phyloP scores from a whole-genome alignment of 129 eudicot genomes.

The Ambrosia artemisiifolia region DNA sequence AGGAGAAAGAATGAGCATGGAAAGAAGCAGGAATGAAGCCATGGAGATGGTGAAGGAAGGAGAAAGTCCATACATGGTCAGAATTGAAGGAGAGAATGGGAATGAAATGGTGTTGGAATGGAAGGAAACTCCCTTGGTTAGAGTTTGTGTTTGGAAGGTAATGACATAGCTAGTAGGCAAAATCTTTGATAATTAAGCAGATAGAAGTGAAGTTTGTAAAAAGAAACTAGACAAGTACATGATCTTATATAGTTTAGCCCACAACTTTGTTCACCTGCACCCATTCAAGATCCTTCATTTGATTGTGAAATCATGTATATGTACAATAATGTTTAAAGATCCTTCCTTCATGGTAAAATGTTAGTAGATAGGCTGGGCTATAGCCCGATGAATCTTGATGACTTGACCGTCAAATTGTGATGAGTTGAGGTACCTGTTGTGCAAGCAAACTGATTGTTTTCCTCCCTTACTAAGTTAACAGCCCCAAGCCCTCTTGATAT shows the following conservation, averaged over 20 bases:
- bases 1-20: conserved; percentile 33
- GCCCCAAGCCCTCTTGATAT: too few species aligned
- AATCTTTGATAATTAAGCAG: background rate
- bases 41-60: conserved; percentile 49
- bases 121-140: conserved; percentile 45
- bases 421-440: too few species aligned
- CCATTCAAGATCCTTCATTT: background rate
- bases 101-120: conserved; percentile 62
- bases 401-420: too few species aligned
- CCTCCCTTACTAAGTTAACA: too few species aligned
- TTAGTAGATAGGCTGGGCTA: too few species aligned
- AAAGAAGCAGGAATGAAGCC: conserved; percentile 45
- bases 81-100: conserved; percentile 37
- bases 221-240: background rate
- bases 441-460: too few species aligned
- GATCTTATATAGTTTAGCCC: background rate
- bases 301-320: background rate
- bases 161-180: background rate
- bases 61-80: conserved; percentile 43
- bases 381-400: too few species aligned
- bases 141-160: conserved; percentile 41
- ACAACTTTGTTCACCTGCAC: too few species aligned
- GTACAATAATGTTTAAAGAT: too few species aligned
- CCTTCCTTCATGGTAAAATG: too few species aligned
- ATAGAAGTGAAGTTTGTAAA: background rate